These are phyloP conservation scores for Leccinum subtestaceum DNA, from an alignment of 768 basidiomycete species.

Conservation along the genomic window DNA sequence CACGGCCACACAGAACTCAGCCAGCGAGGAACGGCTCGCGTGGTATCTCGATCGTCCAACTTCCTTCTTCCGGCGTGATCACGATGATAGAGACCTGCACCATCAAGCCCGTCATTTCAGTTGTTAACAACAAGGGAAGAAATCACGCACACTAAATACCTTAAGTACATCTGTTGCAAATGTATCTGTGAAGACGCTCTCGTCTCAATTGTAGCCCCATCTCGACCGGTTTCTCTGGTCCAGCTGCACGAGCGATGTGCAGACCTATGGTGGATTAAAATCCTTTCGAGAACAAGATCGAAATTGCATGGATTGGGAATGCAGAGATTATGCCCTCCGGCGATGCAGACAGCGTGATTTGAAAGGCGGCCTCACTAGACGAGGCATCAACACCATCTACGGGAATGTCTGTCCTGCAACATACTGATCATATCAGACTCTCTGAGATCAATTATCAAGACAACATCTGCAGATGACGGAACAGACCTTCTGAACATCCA, in stretches of 20 bases:
- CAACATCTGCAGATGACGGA: slow-evolving; percentile 53
- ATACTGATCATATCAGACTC: slow-evolving; percentile 64
- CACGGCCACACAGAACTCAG: no score
- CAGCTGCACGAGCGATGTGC: slow-evolving; percentile 28
- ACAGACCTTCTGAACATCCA: slow-evolving; percentile 57
- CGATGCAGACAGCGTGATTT: slow-evolving; percentile 62
- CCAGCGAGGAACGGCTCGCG: no score
- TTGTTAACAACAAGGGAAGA: background rate
- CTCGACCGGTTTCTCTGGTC: slow-evolving; percentile 4
- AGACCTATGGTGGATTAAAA: no score
- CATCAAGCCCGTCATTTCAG: slow-evolving; percentile 3
- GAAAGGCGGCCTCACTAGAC: slow-evolving; percentile 72
- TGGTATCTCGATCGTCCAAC: no score
- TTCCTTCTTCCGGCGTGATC: no score
- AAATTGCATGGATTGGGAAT: no score
- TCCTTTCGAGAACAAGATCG: no score
- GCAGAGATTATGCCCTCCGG: slow-evolving; percentile 45
- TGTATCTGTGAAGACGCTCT: slow-evolving; percentile 54
- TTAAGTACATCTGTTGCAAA: slow-evolving; percentile 48
- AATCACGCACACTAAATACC: slow-evolving; percentile 50
- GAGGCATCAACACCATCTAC: slow-evolving; percentile 5
- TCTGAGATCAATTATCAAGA: slow-evolving; percentile 59
- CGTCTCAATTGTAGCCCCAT: slow-evolving; percentile 40
- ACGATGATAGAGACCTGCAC: background rate
- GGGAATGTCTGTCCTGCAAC: slow-evolving; percentile 22